phyloP scores from a whole-genome alignment of 768 basidiomycete species.

The Cyathus striatus region DNA sequence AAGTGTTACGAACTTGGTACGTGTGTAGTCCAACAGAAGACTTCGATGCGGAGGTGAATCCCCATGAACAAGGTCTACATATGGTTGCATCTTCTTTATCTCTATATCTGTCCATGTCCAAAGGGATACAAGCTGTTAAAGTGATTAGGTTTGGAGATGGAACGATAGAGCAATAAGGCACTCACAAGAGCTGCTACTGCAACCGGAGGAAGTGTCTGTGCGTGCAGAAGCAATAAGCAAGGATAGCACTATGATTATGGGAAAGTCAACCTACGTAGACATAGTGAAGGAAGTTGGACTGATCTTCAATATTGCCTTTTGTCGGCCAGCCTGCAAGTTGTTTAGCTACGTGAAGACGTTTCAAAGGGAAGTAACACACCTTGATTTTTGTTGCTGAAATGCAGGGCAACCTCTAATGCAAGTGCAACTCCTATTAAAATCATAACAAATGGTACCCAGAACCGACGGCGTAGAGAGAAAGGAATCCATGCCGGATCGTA shows the following conservation, averaged over 20 bases:
- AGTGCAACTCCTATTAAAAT: constrained; percentile 33
- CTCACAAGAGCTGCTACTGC: constrained; percentile 39
- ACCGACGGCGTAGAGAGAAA: constrained; percentile 38
- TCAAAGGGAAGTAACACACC: constrained; percentile 18
- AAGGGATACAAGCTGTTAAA: constrained; percentile 34
- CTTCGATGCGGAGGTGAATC: constrained; percentile 48
- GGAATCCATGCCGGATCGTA: constrained; percentile 30
- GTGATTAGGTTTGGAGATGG: neutral
- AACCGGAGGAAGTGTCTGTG: constrained; percentile 49
- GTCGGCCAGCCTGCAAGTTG: constrained; percentile 37
- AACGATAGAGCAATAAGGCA: constrained; percentile 4
- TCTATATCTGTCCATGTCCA: constrained; percentile 58
- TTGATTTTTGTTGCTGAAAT: constrained; percentile 39
- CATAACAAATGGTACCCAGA: constrained; percentile 37
- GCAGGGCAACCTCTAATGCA: constrained; percentile 40
- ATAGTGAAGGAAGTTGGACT: constrained; percentile 40
- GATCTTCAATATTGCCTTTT: constrained; percentile 21
- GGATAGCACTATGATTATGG: constrained; percentile 1
- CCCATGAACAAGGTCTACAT: constrained; percentile 52
- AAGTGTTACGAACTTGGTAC: constrained; percentile 30
- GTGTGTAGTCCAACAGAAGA: constrained; percentile 50
- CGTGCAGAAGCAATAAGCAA: no score
- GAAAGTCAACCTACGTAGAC: constrained; percentile 36
- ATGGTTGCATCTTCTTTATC: constrained; percentile 58
- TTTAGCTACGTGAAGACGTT: neutral